These are phyloP conservation scores for Phytophthora cryptogea DNA, from an alignment of 352 stramenopile genomes.

Conservation along the genomic window DNA sequence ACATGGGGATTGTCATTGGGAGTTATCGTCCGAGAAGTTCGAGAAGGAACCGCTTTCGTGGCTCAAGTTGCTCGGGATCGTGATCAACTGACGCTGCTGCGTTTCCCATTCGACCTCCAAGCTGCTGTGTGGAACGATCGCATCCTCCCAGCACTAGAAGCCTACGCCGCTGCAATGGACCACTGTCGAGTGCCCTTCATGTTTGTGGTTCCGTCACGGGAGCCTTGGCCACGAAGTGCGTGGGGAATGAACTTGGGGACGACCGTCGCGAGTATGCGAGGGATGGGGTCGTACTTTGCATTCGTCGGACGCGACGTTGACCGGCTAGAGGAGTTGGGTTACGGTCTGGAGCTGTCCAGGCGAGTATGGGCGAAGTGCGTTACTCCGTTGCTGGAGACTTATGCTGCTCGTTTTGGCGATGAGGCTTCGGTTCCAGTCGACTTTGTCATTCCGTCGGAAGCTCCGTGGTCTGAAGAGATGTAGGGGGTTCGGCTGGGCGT, in stretches of 20 bases:
- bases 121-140: conserved; percentile 43
- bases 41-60: conserved; percentile 29
- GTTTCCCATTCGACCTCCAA: conserved; percentile 45
- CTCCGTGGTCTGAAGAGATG: conserved; percentile 74
- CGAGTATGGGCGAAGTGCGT: conserved; percentile 1
- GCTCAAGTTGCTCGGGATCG: conserved; percentile 41
- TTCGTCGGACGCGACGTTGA: conserved; percentile 28
- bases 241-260: conserved; percentile 35
- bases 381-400: not conserved
- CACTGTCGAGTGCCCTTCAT: conserved; percentile 28
- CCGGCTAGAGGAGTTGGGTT: conserved; percentile 21
- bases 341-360: conserved; percentile 21
- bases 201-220: conserved; percentile 43
- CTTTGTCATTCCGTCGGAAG: conserved; percentile 76
- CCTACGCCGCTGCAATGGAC: conserved; percentile 29
- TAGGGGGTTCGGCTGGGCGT: conserved; percentile 38
- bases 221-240: conserved; percentile 34
- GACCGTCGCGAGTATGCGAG: conserved; percentile 20
- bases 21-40: conserved; percentile 42
- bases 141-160: conserved; percentile 42
- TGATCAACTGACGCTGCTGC: conserved; percentile 20
- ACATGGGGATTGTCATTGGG: conserved; percentile 42
- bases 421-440: conserved; percentile 45
- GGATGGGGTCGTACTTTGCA: conserved; percentile 34
- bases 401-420: not conserved